phyloP scores from a whole-genome alignment of 768 basidiomycete species.

The Chalciporus chontae region DNA sequence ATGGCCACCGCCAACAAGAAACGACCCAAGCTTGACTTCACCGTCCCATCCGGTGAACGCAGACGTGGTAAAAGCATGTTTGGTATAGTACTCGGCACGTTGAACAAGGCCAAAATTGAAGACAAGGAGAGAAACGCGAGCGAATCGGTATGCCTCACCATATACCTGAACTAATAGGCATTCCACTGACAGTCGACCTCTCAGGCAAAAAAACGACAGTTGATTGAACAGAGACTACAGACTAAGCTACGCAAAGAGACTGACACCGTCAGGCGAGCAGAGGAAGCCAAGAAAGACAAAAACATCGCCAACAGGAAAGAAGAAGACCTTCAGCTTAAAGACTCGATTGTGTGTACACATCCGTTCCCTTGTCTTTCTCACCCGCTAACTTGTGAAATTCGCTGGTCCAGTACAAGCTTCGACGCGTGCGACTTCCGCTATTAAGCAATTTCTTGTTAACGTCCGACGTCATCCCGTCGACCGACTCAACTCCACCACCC shows the following conservation, averaged over 20 bases:
- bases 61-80: slow-evolving; percentile 89
- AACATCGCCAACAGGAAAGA: slow-evolving; percentile 71
- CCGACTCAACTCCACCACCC: slow-evolving; percentile 30
- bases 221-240: slow-evolving; percentile 83
- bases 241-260: slow-evolving; percentile 81
- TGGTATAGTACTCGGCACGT: slow-evolving; percentile 76
- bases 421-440: slow-evolving; percentile 65
- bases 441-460: slow-evolving; percentile 75
- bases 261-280: slow-evolving; percentile 79
- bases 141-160: slow-evolving; percentile 57
- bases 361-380: not conserved
- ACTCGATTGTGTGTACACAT: slow-evolving; percentile 62
- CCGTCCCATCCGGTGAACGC: slow-evolving; percentile 52
- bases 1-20: slow-evolving; percentile 48
- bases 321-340: slow-evolving; percentile 77
- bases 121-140: slow-evolving; percentile 82
- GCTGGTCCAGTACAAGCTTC: slow-evolving; percentile 62
- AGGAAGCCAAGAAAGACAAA: slow-evolving; percentile 85
- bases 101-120: slow-evolving; percentile 85
- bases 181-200: slow-evolving; percentile 6
- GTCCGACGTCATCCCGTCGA: slow-evolving; percentile 57
- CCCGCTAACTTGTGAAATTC: not conserved
- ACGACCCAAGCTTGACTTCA: slow-evolving; percentile 72
- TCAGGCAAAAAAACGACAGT: slow-evolving; percentile 79
- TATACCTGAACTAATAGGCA: not conserved